Conservation (phyloP, 345 rosid genomes). For the Fremontodendron californicum region DNA sequence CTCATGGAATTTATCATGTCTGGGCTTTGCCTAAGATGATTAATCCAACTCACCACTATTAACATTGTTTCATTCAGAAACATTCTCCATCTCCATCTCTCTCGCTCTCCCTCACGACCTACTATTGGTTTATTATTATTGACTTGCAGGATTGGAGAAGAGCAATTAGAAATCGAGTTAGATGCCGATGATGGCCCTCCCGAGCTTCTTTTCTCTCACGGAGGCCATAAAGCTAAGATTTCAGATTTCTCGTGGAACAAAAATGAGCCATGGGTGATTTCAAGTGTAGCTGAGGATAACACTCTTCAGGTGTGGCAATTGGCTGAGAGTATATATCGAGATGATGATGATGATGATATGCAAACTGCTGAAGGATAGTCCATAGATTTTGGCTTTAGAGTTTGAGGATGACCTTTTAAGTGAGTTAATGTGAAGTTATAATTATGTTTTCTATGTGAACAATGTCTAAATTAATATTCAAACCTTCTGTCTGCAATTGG, state of each 20-base stretch:
- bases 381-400: not conserved
- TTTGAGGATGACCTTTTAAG: not conserved
- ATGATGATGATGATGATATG: not conserved
- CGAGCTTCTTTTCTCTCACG: not conserved
- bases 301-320: not conserved
- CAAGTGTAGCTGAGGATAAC: not conserved
- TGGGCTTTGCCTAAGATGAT: not conserved
- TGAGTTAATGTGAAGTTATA: not conserved
- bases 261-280: constrained; percentile 4
- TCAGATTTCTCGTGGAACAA: constrained; percentile 1
- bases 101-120: not conserved
- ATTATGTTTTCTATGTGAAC: not conserved
- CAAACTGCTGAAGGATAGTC: not conserved
- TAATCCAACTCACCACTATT: not conserved
- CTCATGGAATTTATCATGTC: not conserved
- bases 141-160: not conserved
- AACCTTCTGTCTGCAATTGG: not conserved
- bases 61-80: not conserved
- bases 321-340: constrained; percentile 5
- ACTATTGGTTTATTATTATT: not conserved
- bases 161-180: not conserved
- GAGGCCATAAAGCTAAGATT: not conserved
- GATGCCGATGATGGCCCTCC: not conserved
- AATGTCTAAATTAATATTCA: not conserved
- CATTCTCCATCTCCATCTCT: not conserved